Base-by-base conservation (phyloP, 2,329 filamentous ascomycete genomes). In the Hirsutella thompsonii region DNA sequence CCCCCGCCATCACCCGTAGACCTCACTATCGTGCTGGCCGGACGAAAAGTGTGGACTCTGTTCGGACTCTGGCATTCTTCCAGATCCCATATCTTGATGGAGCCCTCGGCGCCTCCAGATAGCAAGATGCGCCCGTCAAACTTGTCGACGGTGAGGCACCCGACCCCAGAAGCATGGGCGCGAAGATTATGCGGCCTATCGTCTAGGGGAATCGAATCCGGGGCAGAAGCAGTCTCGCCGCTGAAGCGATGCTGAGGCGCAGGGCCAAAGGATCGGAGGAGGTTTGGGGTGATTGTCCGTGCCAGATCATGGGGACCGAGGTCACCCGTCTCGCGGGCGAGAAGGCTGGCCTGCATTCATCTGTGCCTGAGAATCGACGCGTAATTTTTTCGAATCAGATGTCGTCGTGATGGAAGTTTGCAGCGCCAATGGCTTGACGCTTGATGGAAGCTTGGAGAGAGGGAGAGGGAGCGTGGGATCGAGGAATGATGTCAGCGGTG, bases 81-180 rank as follows among this genome's bases (percentile, higher is more conserved):
- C 6, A 95, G 72, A 60, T 95, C 81, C 89, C 89, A 95, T 36
- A 95, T 64, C 49, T 80, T 83, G 53, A 95, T 77, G 1, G 83
- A 83, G 9, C 83, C 85, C 55, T 94, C 87, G 4, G 85, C 81
- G 23, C 89, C 88, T 4, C 86, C 90, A 1, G 89, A 94, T 2
- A 94, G 62, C 46, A 95, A 70, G 49, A 84, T 83, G 51, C 57
- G 55, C 3, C 84, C 86, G 47, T 92, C 84, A 53, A 92, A 87
- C 38, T 79, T 76, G 53, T 95, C 89, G 32, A 94, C 72, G 0
- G 83, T 79, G 33, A 95, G 65, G 32, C 81, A 77, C 54, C 82
- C 92, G 30, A 89, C 83, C 13, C 88, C 88, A 4, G 84, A 75
- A 41, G 76, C 72, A 59, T 94, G 88, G 1, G 87, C 84, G 68